Evolutionary conservation across 805 yeast species (phyloP), one percentile per base, ranked within the genome.

Genomic region (Starmera caribaea): DNA sequence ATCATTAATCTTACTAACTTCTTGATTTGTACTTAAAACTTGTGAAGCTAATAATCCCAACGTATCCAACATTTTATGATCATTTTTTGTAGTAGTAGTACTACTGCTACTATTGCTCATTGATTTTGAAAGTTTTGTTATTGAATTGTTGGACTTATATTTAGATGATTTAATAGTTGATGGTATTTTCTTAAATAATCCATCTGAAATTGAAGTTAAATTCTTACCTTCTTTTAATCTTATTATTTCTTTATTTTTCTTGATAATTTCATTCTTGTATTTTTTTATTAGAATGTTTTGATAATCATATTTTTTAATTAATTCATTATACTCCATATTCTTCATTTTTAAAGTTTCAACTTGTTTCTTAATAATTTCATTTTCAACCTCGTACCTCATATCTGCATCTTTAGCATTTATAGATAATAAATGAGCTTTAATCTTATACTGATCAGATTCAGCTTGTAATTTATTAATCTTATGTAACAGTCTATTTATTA

Each of bases 31-130:
- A 34, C 63, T 62, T 28, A 73, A 50, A 0, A 71, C 76, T 45
- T 74, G 79, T 33, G 74, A 65, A 3, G 81, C 81, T 39, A 75
- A 57, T 41, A 71, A 54, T 12, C 79, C 81, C 36, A 75, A 56
- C 1, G 79, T 71, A 34, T 68, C 69, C 36, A 75, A 45, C 61
- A 69, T 68, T 37, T 43, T 37, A 33, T 50, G 51, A 34, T 41
- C 15, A 49, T 26, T n/a, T n/a, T n/a, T n/a, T n/a, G n/a, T n/a
- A n/a, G n/a, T n/a, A n/a, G n/a, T 36, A 26, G 16, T 15, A 24
- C 13, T 14, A 26, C 30, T 38, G 30, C 36, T 39, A 34, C 24
- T 35, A n/a, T 37, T 30, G 7, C 7, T 21, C 24, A 21, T 21
- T 21, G 24, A 21, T 21, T 21, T 21, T 21, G 7, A 21, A 21